phyloP scores from a whole-genome alignment of 345 rosid genomes.

The Camelina hispida region DNA sequence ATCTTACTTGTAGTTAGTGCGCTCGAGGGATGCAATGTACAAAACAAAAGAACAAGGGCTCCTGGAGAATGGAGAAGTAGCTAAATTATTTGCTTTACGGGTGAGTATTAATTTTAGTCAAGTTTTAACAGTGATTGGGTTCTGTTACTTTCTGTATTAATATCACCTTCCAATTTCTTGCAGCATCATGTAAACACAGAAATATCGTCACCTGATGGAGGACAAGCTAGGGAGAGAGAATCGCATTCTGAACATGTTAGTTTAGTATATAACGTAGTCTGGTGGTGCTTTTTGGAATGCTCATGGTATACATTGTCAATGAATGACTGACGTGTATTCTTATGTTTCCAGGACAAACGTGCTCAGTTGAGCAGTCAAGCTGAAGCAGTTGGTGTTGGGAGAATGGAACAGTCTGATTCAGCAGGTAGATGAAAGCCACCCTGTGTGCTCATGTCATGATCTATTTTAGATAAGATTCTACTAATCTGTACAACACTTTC shows the following conservation, averaged over 20 bases:
- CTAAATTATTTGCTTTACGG: constrained; percentile 56
- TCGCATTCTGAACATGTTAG: constrained; percentile 39
- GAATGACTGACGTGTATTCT: not conserved
- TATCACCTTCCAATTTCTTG: constrained; percentile 24
- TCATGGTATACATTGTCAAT: constrained; percentile 6
- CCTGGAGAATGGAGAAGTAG: constrained; percentile 63
- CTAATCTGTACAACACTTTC: constrained; percentile 23
- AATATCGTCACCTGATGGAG: constrained; percentile 37
- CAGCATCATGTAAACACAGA: constrained; percentile 38
- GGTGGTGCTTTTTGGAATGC: constrained; percentile 32
- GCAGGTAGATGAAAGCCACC: constrained; percentile 47
- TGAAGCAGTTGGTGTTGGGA: constrained; percentile 47
- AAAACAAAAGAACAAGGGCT: constrained; percentile 55
- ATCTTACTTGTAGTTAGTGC: constrained; percentile 63
- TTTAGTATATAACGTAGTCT: constrained; percentile 13
- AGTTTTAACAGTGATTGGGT: constrained; percentile 15
- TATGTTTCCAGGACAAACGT: constrained; percentile 36
- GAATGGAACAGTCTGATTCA: constrained; percentile 46
- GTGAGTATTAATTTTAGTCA: constrained; percentile 45
- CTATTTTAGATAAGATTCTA: constrained; percentile 14
- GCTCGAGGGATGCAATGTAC: constrained; percentile 61
- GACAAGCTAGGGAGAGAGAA: constrained; percentile 35
- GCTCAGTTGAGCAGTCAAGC: constrained; percentile 39
- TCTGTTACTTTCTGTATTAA: constrained; percentile 12
- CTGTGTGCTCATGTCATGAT: constrained; percentile 8